Evolutionary conservation across 2,329 filamentous ascomycete genomes (phyloP).

Genomic region (Cryphonectria japonica): DNA sequence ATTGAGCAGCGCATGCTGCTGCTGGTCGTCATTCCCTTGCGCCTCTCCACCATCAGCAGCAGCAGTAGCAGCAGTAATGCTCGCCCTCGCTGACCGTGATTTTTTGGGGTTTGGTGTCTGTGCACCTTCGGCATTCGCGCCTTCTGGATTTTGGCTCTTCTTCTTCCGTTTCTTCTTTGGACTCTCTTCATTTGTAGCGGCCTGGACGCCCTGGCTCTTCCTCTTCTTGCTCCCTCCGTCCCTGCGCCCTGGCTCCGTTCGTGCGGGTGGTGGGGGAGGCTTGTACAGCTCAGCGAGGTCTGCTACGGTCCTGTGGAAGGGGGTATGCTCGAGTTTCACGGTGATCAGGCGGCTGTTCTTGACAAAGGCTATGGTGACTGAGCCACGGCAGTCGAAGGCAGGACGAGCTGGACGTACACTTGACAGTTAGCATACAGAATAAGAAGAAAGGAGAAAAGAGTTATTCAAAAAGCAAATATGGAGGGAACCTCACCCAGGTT

Average conservation of each 20-base stretch:
- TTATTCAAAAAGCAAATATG: background rate
- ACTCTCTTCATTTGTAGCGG: conserved; percentile 24
- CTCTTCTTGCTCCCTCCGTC: conserved; percentile 35
- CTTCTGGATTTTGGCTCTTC: conserved; percentile 32
- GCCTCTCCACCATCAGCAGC: background rate
- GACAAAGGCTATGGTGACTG: conserved; percentile 53
- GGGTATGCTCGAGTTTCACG: conserved; percentile 60
- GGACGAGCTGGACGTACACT: conserved; percentile 49
- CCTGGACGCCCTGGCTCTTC: conserved; percentile 25
- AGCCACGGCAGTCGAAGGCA: conserved; percentile 62
- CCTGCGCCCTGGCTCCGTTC: conserved; percentile 34
- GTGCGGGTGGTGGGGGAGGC: conserved; percentile 46
- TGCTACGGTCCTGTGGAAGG: conserved; percentile 59
- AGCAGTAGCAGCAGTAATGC: conserved; percentile 9
- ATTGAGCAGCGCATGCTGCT: conserved; percentile 41
- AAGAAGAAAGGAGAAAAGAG: background rate
- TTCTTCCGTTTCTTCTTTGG: conserved; percentile 38
- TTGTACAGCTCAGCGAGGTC: conserved; percentile 52
- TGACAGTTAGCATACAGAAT: conserved; percentile 16
- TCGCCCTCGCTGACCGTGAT: conserved; percentile 16
- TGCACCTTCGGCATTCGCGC: conserved; percentile 21
- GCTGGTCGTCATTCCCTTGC: conserved; percentile 23
- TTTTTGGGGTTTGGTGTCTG: conserved; percentile 34
- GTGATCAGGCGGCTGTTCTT: conserved; percentile 51
- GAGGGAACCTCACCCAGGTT: conserved; percentile 44